phyloP scores from a whole-genome alignment of 2,329 filamentous ascomycete genomes.

The Fusarium cicatricum region DNA sequence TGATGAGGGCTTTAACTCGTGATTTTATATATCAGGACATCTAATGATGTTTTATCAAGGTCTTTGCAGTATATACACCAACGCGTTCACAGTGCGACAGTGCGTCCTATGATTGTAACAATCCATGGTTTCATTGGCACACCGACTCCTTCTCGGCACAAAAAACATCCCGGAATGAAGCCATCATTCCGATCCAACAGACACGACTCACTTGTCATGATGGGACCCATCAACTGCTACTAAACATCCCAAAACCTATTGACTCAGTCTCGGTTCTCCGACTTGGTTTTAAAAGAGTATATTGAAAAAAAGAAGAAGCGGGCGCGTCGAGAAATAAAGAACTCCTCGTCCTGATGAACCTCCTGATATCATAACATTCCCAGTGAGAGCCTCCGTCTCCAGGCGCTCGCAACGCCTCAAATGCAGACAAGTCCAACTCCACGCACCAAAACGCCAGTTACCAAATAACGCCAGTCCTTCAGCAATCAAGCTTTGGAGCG shows the following conservation, averaged over 20 bases:
- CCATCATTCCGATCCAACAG: conserved; percentile 20
- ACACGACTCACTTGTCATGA: neutral
- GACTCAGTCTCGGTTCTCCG: neutral
- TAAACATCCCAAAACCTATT: neutral
- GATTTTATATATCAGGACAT: too few relatives aligned
- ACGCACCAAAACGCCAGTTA: conserved; percentile 46
- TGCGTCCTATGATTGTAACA: neutral
- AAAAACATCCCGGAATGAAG: neutral
- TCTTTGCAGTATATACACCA: too few relatives aligned
- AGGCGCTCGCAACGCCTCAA: conserved; percentile 41
- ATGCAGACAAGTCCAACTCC: conserved; percentile 46
- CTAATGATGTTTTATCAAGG: too few relatives aligned
- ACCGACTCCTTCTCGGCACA: neutral
- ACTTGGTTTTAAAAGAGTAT: neutral
- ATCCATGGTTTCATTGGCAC: neutral
- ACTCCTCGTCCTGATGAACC: conserved; percentile 38
- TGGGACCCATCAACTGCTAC: neutral
- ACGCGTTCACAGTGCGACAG: too few relatives aligned
- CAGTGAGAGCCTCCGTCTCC: conserved; percentile 27
- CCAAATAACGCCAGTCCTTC: conserved; percentile 19
- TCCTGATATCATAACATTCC: conserved; percentile 40
- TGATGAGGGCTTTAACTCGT: conserved; percentile 10
- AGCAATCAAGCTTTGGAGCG: neutral
- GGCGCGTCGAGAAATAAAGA: conserved; percentile 28
- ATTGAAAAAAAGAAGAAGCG: conserved; percentile 4